Evolutionary conservation across 352 stramenopile species (phyloP).

Genomic region (Phytophthora foliorum): DNA sequence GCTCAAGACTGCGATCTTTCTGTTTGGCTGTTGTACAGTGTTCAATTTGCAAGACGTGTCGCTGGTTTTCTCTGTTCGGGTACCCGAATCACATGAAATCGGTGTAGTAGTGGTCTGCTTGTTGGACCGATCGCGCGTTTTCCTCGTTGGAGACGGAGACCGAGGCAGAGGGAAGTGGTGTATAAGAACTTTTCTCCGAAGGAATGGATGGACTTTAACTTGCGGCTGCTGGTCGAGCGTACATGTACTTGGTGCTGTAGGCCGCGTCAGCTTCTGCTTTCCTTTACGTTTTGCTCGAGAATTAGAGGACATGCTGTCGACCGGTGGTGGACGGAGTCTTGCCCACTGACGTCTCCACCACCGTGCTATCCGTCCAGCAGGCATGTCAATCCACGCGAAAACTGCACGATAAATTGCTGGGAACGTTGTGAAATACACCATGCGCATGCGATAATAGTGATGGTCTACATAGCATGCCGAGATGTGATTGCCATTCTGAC

Average conservation of each 20-base stretch:
- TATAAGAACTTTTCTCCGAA: slow-evolving; percentile 14
- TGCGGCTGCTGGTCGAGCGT: background rate
- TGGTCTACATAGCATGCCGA: slow-evolving; percentile 29
- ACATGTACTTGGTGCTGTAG: background rate
- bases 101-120: slow-evolving; percentile 1
- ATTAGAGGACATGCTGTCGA: background rate
- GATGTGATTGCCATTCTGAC: slow-evolving; percentile 5
- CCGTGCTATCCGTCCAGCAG: slow-evolving; percentile 36
- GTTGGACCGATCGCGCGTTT: background rate
- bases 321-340: background rate
- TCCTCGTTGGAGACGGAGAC: slow-evolving; percentile 22
- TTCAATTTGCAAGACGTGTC: background rate
- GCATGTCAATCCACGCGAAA: slow-evolving; percentile 50
- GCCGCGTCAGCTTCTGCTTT: slow-evolving; percentile 17
- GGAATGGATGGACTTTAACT: slow-evolving; percentile 4
- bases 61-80: background rate
- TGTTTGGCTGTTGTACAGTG: background rate
- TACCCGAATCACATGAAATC: background rate
- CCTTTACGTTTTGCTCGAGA: slow-evolving; percentile 4
- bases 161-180: background rate
- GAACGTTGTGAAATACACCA: slow-evolving; percentile 43
- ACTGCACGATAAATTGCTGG: slow-evolving; percentile 43
- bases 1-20: background rate
- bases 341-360: slow-evolving; percentile 42
- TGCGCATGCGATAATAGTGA: slow-evolving; percentile 45